These are phyloP conservation scores for Clonostachys sp. DNA, from an alignment of 2,329 filamentous ascomycete genomes.

Conservation along the genomic window DNA sequence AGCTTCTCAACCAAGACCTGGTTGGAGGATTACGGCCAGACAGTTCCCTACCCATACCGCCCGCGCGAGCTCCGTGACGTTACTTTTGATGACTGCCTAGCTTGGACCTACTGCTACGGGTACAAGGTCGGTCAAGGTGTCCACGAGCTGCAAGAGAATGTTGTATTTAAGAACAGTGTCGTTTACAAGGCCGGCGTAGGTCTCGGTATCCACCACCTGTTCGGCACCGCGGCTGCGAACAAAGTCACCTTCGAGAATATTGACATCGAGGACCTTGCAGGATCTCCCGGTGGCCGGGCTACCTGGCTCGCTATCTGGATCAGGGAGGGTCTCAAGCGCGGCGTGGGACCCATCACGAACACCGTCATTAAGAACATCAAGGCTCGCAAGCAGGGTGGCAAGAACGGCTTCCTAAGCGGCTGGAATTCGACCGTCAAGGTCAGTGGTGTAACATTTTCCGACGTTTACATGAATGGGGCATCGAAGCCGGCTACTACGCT, in stretches of 20 bases:
- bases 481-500: conserved; percentile 1
- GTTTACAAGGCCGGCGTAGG: conserved; percentile 1
- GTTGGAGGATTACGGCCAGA: neutral
- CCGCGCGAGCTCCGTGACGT: neutral
- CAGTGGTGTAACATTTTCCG: neutral
- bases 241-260: conserved; percentile 1
- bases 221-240: neutral
- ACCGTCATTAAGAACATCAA: neutral
- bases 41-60: conserved; percentile 1
- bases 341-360: conserved; percentile 1
- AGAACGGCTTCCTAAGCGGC: neutral
- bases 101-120: conserved; percentile 1
- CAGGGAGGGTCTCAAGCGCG: neutral
- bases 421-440: neutral
- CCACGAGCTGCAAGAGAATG: neutral
- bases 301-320: conserved; percentile 1
- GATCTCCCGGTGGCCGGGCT: neutral
- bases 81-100: conserved; percentile 1
- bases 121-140: conserved; percentile 1
- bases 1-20: conserved; percentile 2
- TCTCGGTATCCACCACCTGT: conserved; percentile 1
- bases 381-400: neutral
- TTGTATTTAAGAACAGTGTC: neutral
- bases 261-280: conserved; percentile 1
- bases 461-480: neutral